Conservation (phyloP, 495 filamentous ascomycete genomes). For the Penicillium turbatum region DNA sequence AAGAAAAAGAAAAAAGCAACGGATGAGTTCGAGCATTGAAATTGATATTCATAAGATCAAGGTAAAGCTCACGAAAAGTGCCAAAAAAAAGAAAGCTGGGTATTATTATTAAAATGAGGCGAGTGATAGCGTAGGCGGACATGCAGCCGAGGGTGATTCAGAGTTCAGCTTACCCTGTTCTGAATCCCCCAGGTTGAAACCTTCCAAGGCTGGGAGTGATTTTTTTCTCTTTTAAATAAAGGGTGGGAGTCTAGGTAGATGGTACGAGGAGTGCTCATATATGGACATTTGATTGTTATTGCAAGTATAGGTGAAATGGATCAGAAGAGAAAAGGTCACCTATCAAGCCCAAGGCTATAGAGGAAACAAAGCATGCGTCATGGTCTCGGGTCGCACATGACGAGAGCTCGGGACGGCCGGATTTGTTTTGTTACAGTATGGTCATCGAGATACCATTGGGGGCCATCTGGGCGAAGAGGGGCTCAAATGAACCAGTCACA, state of each 20-base stretch:
- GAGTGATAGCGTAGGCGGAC: not conserved
- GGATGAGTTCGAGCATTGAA: not conserved
- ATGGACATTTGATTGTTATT: no score
- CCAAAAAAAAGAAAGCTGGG: constrained; percentile 9
- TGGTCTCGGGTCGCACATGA: constrained; percentile 23
- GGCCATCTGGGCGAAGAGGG: not conserved
- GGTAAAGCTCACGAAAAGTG: constrained; percentile 1
- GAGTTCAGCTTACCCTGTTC: not conserved
- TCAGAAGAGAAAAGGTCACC: no score
- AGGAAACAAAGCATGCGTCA: not conserved
- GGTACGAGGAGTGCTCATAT: no score
- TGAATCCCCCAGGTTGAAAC: no score
- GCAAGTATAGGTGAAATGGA: no score
- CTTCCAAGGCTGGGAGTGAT: no score
- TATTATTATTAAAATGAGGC: constrained; percentile 17
- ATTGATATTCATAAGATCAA: not conserved
- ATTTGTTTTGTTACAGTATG: constrained; percentile 6
- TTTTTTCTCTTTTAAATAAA: no score
- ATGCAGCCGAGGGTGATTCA: not conserved
- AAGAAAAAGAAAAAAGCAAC: constrained; percentile 4
- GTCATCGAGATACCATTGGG: not conserved
- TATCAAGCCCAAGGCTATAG: not conserved
- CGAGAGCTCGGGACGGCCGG: constrained; percentile 24
- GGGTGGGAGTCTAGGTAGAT: no score
- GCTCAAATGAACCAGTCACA: not conserved